Base-by-base conservation (phyloP, 257 asterid genomes). In the Scutellaria galericulata region DNA sequence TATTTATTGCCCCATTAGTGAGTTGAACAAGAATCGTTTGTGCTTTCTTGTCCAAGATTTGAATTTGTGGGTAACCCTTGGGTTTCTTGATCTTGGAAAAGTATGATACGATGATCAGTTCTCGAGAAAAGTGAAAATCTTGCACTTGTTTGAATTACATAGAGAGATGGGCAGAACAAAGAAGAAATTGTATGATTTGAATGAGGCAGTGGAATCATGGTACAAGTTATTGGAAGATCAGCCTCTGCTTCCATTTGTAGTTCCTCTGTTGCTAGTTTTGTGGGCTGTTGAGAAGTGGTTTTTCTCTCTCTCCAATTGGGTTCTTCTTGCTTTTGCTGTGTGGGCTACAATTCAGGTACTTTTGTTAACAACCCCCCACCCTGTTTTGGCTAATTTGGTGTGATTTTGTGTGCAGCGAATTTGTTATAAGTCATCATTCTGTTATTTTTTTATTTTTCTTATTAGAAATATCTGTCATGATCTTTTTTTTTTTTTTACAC, bases 261-360 rank as follows among this genome's bases (percentile, higher is more conserved):
- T 92, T 67, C 97, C 96, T 60, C 7, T 86, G 55, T 70, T 90
- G 77, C 54, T 95, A 1, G 67, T 90, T 68, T 75, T 87, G 64
- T 95, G 99, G 97, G 83, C 55, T 22, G 83, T 95, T 68, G 99
- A 95, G 86, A 92, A 79, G 78, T 95, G 96, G 93, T 78, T 92
- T 47, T 90, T 92, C 83, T 80, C 93, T 71, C 82, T 90, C 8
- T 88, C 99, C 5, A 88, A 81, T 82, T 95, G 99, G 99, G 91
- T 92, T 73, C 88, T 92, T 82, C 91, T 95, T 70, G 83, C 69
- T 78, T 83, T 88, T 72, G 96, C 97, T 54, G 90, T 95, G 7
- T 92, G 93, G 96, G 91, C 95, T 41, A 79, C 95, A 46, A 57
- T 95, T 81, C 98, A 92, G 98, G 99, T 90, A 70, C 37, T 41